Evolutionary conservation across 2,329 filamentous ascomycete genomes (phyloP).

Genomic region (Ascosphaera acerosa): DNA sequence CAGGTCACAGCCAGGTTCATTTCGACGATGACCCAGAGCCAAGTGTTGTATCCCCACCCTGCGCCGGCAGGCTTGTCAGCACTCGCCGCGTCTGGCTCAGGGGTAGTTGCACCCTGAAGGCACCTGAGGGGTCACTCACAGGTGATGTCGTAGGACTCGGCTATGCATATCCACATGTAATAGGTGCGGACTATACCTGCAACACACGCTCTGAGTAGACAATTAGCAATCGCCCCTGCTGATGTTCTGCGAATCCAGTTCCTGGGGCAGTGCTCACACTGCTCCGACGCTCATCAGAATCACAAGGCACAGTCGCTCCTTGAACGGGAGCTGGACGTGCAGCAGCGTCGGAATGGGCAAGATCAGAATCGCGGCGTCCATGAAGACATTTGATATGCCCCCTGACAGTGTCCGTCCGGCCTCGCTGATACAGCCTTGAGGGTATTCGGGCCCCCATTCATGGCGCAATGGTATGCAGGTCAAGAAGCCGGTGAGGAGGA

Average conservation of each 20-base stretch:
- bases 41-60: conserved; percentile 7
- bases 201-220: conserved; percentile 4
- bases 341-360: conserved; percentile 6
- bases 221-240: conserved; percentile 1
- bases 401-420: conserved; percentile 3
- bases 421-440: conserved; percentile 4
- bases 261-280: conserved; percentile 2
- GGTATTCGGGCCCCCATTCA: background rate
- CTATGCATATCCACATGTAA: conserved; percentile 4
- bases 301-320: conserved; percentile 5
- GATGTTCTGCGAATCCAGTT: too few species aligned
- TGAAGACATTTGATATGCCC: conserved; percentile 5
- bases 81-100: background rate
- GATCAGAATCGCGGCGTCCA: conserved; percentile 5
- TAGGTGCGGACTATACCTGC: conserved; percentile 5
- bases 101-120: too few species aligned
- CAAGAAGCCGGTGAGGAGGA: conserved; percentile 4
- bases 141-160: conserved; percentile 5
- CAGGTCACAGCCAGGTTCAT: conserved; percentile 8
- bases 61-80: too few species aligned
- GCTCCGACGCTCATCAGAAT: conserved; percentile 6
- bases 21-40: conserved; percentile 7
- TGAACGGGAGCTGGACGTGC: conserved; percentile 4
- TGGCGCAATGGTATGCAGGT: conserved; percentile 3
- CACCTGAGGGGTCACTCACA: conserved; percentile 5